Evolutionary conservation across 345 rosid genomes (phyloP).

Genomic region (Zanthoxylum bungeanum): DNA sequence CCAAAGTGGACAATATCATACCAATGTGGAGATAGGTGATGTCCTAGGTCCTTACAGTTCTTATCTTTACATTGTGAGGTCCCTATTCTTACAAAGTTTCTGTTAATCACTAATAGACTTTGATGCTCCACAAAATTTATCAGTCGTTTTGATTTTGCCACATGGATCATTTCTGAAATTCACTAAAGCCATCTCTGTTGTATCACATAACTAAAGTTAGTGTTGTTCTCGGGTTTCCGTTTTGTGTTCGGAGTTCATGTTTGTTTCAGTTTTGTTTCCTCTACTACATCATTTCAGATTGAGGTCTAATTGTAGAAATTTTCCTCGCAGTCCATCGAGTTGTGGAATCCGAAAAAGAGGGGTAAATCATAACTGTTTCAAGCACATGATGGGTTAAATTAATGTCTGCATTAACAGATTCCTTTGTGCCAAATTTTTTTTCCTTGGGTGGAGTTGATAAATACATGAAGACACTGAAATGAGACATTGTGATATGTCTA

Average conservation of each 20-base stretch:
- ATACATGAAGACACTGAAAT: conserved; percentile 11
- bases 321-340: conserved; percentile 19
- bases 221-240: not conserved
- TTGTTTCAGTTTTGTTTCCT: not conserved
- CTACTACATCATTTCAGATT: not conserved
- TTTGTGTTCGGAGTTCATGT: conserved; percentile 1
- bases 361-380: conserved; percentile 1
- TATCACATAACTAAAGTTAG: not conserved
- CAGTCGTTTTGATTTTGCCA: not conserved
- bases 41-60: too few relatives aligned
- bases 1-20: too few relatives aligned
- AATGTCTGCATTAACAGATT: conserved; percentile 10
- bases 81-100: not conserved
- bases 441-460: conserved; percentile 6
- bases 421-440: conserved; percentile 6
- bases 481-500: not conserved
- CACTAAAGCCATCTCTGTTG: not conserved
- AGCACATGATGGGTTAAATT: conserved; percentile 4
- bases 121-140: not conserved
- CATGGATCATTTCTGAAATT: not conserved
- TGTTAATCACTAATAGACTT: not conserved
- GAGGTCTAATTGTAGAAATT: conserved; percentile 11
- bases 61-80: not conserved
- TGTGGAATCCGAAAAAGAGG: conserved; percentile 7
- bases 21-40: too few relatives aligned